Percentiles rank a stretch among this genome's conserved stretches.
phyloP scores from a whole-genome alignment of 164 flowering plant species.

The Annona cherimola region DNA sequence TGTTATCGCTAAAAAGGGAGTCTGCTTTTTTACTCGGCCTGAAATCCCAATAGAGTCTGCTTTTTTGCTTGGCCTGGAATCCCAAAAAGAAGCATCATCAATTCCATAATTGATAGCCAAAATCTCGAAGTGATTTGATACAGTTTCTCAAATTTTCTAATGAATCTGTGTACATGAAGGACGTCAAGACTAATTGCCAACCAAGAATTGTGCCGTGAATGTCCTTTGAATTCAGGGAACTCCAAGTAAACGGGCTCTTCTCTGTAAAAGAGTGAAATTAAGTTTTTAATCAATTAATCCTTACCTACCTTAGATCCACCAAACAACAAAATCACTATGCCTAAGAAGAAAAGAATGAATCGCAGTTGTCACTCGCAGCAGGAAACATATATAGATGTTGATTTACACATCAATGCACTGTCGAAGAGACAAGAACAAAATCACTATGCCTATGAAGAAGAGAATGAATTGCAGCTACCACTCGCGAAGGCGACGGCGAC shows the following conservation, averaged over 20 bases:
- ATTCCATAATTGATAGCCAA: constrained; percentile 18
- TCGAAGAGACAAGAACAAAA: constrained; percentile 67
- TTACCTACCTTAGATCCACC: background rate
- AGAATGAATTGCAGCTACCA: background rate
- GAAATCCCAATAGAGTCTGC: constrained; percentile 19
- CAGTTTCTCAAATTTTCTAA: constrained; percentile 54
- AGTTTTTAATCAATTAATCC: constrained; percentile 3
- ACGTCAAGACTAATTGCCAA: constrained; percentile 72
- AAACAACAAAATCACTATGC: background rate
- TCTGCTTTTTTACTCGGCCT: constrained; percentile 18
- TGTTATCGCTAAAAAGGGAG: constrained; percentile 45
- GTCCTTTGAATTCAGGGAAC: constrained; percentile 84
- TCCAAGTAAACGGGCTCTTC: constrained; percentile 68
- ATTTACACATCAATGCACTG: constrained; percentile 84
- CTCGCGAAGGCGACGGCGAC: too few species aligned
- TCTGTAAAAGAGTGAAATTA: constrained; percentile 36
- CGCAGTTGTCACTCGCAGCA: background rate
- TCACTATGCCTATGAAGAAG: background rate
- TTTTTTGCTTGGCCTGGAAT: too few species aligned
- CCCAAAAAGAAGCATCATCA: constrained; percentile 21
- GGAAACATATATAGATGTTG: constrained; percentile 57
- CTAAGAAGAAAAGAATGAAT: background rate
- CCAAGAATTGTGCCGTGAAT: constrained; percentile 88
- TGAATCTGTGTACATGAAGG: constrained; percentile 59
- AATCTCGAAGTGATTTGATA: constrained; percentile 39